Percentiles rank a stretch among this genome's conserved stretches.
These are phyloP conservation scores for Rhododendron vialii DNA, from an alignment of 148 eudicot species.

Conservation along the genomic window DNA sequence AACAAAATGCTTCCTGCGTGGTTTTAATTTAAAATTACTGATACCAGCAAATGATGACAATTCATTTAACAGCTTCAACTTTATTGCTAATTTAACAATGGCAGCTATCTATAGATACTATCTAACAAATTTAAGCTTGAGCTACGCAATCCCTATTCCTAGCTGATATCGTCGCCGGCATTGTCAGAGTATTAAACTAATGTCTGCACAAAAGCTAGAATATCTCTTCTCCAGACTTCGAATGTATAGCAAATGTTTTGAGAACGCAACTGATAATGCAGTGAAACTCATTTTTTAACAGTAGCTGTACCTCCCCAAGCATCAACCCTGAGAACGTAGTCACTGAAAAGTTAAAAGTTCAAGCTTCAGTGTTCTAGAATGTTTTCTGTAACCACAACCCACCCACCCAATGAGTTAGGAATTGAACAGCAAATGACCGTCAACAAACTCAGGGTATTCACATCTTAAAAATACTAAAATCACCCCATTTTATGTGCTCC, in stretches of 20 bases:
- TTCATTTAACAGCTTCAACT: not conserved
- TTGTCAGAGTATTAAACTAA: not conserved
- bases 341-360: no score
- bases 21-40: not conserved
- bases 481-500: not conserved
- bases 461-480: not conserved
- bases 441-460: not conserved
- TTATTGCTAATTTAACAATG: not conserved
- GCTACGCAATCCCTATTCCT: not conserved
- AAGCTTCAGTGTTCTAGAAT: not conserved
- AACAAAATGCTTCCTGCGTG: not conserved
- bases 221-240: not conserved
- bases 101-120: not conserved
- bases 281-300: not conserved
- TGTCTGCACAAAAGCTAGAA: not conserved
- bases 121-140: not conserved
- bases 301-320: not conserved
- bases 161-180: not conserved
- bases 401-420: not conserved
- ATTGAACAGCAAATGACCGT: not conserved
- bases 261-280: not conserved
- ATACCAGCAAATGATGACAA: not conserved
- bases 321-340: not conserved
- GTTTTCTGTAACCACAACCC: not conserved
- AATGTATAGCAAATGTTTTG: not conserved